Base-by-base conservation (phyloP, 1,284 basidiomycete species). In the Malassezia slooffiae region DNA sequence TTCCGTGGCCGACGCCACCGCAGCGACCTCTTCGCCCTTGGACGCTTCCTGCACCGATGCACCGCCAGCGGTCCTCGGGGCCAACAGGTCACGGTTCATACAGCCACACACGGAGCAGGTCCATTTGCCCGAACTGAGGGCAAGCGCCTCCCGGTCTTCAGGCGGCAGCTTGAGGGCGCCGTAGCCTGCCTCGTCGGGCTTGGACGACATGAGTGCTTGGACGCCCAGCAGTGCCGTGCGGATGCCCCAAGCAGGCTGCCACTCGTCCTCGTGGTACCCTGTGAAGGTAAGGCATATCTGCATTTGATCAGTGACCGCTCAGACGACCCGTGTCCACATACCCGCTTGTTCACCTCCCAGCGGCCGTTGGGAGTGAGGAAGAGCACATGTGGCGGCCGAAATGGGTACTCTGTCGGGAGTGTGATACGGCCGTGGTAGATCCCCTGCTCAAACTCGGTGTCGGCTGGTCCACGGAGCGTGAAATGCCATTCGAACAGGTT, bases 231-330 rank as follows among this genome's bases (percentile, higher is more conserved):
- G 51, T 80, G 86, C 86, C 47, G 90, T 95, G 47, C 90, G 78
- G 20, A 96, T 85, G 43, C 90, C 90, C 90, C 90, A 96, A 11
- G 90, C 88, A 23, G 90, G 90, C 71, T 93, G 88, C 90, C 90
- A 96, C 32, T 83, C 74, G 59, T 89, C 88, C 85, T 60, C 48
- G 24, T 52, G 52, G 24, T 44, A 57, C 2, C 55, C 57, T n/a
- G 57, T 61, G 22, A 67, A 62, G 4, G 53, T 65, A 31, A 56
- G 53, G 58, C 77, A 57, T 63, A 86, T 88, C 81, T 49, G 33
- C 16, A 21, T 33, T n/a, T 13, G 28, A 13, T n/a, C 13, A 31
- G 9, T 15, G 8, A 8, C 16, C n/a, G n/a, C n/a, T n/a, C n/a
- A n/a, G n/a, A n/a, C n/a, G n/a, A n/a, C n/a, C n/a, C n/a, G n/a